Evolutionary conservation across 371 early-diverging fungal species (phyloP).

Genomic region (Mortierella sp.): DNA sequence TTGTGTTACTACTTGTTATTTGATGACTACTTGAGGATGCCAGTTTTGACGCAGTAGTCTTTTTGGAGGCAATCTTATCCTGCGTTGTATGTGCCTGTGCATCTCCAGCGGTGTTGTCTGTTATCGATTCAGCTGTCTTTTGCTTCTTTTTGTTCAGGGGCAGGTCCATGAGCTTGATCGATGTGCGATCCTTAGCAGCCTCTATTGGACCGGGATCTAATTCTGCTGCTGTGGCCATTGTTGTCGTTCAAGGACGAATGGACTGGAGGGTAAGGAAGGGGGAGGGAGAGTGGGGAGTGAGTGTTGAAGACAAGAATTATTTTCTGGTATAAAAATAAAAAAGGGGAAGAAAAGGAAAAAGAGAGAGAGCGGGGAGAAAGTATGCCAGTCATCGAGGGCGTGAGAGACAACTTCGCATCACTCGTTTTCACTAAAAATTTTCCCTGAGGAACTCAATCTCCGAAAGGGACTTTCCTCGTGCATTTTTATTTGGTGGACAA

Average conservation of each 20-base stretch:
- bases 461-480: too few relatives aligned
- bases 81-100: neutral
- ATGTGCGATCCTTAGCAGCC: constrained; percentile 41
- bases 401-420: too few relatives aligned
- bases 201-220: constrained; percentile 24
- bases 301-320: neutral
- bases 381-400: too few relatives aligned
- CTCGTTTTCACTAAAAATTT: too few relatives aligned
- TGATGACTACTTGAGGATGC: neutral
- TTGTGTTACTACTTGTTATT: too few relatives aligned
- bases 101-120: neutral
- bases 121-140: neutral
- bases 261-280: neutral
- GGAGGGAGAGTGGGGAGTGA: neutral
- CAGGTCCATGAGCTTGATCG: constrained; percentile 53
- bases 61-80: neutral
- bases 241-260: neutral
- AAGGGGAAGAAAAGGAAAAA: neutral
- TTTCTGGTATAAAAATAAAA: too few relatives aligned
- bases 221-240: constrained; percentile 8
- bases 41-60: neutral
- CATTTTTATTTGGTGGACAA: too few relatives aligned
- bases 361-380: constrained; percentile 3
- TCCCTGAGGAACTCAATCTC: too few relatives aligned
- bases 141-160: constrained; percentile 31